These are phyloP conservation scores for Phytopythium ostracodes DNA, from an alignment of 352 stramenopile genomes.

Conservation along the genomic window DNA sequence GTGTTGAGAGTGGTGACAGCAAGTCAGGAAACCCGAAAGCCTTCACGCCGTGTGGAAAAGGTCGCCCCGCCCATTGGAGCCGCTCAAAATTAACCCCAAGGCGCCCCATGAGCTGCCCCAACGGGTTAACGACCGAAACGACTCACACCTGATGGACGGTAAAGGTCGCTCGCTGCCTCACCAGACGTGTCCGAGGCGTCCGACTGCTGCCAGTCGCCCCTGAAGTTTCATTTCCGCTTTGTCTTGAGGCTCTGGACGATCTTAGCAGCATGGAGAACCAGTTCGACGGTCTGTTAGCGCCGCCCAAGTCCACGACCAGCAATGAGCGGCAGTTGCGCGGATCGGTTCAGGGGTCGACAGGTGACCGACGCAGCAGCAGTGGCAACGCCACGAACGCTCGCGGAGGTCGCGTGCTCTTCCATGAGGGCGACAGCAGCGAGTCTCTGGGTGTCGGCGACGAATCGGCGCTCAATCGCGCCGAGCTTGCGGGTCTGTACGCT, in stretches of 20 bases:
- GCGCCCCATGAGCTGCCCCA: too few species aligned
- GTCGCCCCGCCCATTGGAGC: too few species aligned
- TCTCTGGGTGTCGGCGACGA: conserved; percentile 5
- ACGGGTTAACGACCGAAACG: background rate
- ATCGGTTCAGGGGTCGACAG: conserved; percentile 11
- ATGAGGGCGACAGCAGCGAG: conserved; percentile 14
- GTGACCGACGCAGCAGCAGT: conserved; percentile 17
- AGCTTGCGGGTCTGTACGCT: conserved; percentile 1
- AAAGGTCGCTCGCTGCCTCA: conserved; percentile 1
- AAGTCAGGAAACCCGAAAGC: too few species aligned
- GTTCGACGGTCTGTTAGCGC: conserved; percentile 27
- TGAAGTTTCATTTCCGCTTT: conserved; percentile 8
- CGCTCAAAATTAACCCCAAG: too few species aligned
- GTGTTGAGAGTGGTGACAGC: too few species aligned
- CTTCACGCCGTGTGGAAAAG: background rate
- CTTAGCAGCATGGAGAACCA: conserved; percentile 26
- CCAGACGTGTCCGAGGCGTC: conserved; percentile 1
- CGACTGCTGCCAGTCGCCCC: background rate
- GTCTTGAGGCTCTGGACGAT: background rate
- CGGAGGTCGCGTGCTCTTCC: conserved; percentile 7
- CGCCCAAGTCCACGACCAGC: conserved; percentile 9
- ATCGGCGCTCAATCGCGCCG: background rate
- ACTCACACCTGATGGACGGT: background rate
- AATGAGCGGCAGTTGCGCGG: conserved; percentile 11
- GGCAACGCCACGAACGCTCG: background rate